Base-by-base conservation (phyloP, 176 grass and related monocot species). In the Musa beccarii region DNA sequence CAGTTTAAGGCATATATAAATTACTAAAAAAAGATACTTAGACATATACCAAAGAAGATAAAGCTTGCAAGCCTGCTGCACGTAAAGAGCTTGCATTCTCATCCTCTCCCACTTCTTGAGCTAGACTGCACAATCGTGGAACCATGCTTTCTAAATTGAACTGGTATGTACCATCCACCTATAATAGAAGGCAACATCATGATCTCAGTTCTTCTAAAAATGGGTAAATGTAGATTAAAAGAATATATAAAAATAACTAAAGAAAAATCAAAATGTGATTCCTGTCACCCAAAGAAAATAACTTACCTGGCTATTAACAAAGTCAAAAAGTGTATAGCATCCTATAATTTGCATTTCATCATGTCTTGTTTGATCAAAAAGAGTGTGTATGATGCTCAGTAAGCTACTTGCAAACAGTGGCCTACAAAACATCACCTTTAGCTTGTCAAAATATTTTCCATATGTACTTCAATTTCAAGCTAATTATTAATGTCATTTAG, bases 251-350 rank as follows among this genome's bases (percentile, higher is more conserved):
- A 43, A 5, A 43, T 43, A 43, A 5, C 34, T 73, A 78, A 0
- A 25, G 21, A 52, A 82, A 82, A 24, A 55, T 74, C 10, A 52
- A 43, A 77, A 59, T 26, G 9, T 59, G 23, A 75, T n/a, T 24
- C 1, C 24, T 64, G 26, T 59, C 49, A 51, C 23, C n/a, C 25
- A 89, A 53, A 59, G 53, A 54, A 59, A 68, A 34, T 16, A 71
- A 50, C 57, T 77, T 90, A 99, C 95, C 91, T 94, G 95, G 82
- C 85, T 88, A 69, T 87, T 88, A 68, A 86, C 84, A 86, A 99
- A 99, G 82, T 99, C 95, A 86, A 99, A 99, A 78, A 99, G 86
- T 62, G 95, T 89, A 87, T 94, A 86, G 81, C 95, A 99, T 75
- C 82, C 95, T 71, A 89, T 76, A 53, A 83, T 91, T 65, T 92